Evolutionary conservation across 108 stramenopile genomes (phyloP), one percentile per base, ranked within the genome.

Genomic region (Skeletonema potamos): DNA sequence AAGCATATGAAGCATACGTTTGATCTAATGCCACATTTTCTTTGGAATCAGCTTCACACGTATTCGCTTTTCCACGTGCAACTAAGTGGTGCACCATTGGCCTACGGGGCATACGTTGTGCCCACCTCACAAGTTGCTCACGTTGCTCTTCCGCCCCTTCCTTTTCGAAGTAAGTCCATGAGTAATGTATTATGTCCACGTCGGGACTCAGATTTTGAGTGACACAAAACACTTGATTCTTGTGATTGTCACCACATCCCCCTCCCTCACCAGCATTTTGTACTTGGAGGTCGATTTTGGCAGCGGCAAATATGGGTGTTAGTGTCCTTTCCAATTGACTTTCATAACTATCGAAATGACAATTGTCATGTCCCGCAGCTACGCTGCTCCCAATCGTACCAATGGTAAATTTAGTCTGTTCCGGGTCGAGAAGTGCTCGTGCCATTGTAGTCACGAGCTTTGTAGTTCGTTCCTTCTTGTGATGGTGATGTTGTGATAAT

Each of bases 201-300:
- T 51, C 48, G 9, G 48, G 48, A 51, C 48, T 51, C 2, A 51
- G 48, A 22, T 77, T 84, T 61, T 84, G 83, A 3, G 70, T 81
- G 56, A 84, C 57, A 70, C 83, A 84, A 30, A 57, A 84, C n/a
- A 81, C 76, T 63, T 84, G 83, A 34, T 84, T 84, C 30, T 84
- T 37, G 58, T 84, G 77, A 15, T 56, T 56, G 58, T 84, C 83
- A 17, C 80, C 79, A 34, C 83, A 84, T 58, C 83, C 83, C 20
- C 83, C 83, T 20, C 83, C 83, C 74, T 84, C 76, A 17, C 83
- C 83, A 9, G 83, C 83, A 60, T 84, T 84, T 36, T 77, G 83
- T 4, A 84, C 79, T 11, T 46, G 61, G 33, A 72, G 37, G 10
- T 61, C 65, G 75, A 84, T 81, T 30, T 64, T 64, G 12, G 83